These are phyloP conservation scores for Rhododendron molle DNA, from an alignment of 148 eudicot species.

Conservation along the genomic window DNA sequence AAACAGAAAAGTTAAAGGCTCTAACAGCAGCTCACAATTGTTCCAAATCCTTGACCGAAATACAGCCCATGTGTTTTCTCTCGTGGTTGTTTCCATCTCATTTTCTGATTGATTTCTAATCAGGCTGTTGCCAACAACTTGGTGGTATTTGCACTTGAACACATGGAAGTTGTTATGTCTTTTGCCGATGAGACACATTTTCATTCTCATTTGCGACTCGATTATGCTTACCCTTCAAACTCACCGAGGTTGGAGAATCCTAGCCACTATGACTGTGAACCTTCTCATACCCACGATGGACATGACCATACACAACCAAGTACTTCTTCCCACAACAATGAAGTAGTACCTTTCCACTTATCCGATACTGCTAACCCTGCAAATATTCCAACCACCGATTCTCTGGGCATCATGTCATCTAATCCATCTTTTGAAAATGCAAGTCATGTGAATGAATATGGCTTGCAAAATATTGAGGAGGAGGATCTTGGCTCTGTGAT, in stretches of 20 bases:
- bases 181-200: constrained; percentile 47
- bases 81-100: background rate
- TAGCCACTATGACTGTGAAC: background rate
- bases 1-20: background rate
- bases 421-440: constrained; percentile 34
- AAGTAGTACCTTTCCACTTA: background rate
- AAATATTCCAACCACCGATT: constrained; percentile 7
- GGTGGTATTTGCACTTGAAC: constrained; percentile 52
- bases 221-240: constrained; percentile 16
- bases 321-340: constrained; percentile 1
- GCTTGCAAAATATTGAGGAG: constrained; percentile 30
- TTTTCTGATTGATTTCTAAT: background rate
- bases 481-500: constrained; percentile 15
- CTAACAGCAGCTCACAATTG: background rate
- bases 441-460: constrained; percentile 41
- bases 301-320: constrained; percentile 29
- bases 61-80: background rate
- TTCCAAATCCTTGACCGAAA: background rate
- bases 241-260: constrained; percentile 7
- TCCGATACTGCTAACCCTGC: background rate
- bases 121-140: constrained; percentile 58
- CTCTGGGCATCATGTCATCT: constrained; percentile 48
- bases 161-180: constrained; percentile 49
- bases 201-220: constrained; percentile 22
- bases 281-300: constrained; percentile 11